Evolutionary conservation across 352 stramenopile species (phyloP), one percentile per base, ranked within the genome.

Genomic region (Phytophthora ramorum): DNA sequence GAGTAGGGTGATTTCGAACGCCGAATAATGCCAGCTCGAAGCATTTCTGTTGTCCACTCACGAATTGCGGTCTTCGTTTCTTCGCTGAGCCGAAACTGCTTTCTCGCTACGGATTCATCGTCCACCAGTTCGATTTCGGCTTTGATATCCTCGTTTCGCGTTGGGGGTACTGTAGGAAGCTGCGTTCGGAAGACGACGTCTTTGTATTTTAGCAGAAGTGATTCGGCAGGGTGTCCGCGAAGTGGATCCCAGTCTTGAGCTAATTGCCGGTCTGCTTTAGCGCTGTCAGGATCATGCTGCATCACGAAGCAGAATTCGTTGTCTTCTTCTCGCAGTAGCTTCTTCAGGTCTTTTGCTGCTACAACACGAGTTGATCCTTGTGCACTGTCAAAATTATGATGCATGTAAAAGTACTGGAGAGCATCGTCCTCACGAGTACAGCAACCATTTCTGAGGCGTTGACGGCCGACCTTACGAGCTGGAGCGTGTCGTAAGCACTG

Each of bases 221-320:
- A 0, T 28, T 64, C 22, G 0, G 37, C 56, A 0, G 45, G 35
- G 37, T 45, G 47, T 0, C 47, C 38, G 37, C 50, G 28, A 0
- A 65, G 10, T 4, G 10, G 26, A 2, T 57, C 26, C 46, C 45
- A 57, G 8, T 45, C 38, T 3, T 56, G 45, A 0, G 26, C 35
- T 2, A 43, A 20, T 34, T 56, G 45, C 0, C 37, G 32, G 7
- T 32, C 34, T 0, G 50, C 41, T 28, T 67, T 28, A 28, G 24
- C 24, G 7, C 35, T 32, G 9, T 9, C 30, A 12, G 2, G 12
- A 8, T 52, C 57, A 9, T 17, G 14, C 16, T 56, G 49, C 2
- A 56, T 41, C 22, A 67, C 12, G 43, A 67, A 67, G 22, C 43
- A 67, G 24, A 60, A 67, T 13, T 67, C 59, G 13, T 51, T 50